These are phyloP conservation scores for Glycine soja DNA, from an alignment of 306 rosid species.

Conservation along the genomic window DNA sequence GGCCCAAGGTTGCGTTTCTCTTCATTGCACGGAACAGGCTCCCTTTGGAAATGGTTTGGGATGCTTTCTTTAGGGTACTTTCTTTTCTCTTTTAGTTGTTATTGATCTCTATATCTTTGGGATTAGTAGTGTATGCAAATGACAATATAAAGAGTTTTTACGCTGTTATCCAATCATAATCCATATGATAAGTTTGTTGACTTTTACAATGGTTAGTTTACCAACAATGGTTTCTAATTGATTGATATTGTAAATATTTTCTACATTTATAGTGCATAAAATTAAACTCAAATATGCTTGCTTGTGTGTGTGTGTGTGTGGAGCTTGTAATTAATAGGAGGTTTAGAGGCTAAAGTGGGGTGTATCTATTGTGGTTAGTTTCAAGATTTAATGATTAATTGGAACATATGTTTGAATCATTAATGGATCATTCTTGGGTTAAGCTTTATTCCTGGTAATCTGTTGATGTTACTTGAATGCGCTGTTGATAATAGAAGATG, in stretches of 20 bases:
- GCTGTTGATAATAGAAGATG: slow-evolving; percentile 19
- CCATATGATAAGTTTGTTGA: background rate
- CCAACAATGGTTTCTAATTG: background rate
- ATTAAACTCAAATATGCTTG: background rate
- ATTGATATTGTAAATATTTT: background rate
- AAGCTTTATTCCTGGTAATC: slow-evolving; percentile 9
- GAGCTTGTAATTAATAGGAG: slow-evolving; percentile 34
- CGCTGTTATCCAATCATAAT: background rate
- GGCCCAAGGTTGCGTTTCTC: slow-evolving; percentile 87
- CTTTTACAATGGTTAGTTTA: background rate
- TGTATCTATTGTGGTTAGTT: slow-evolving; percentile 1
- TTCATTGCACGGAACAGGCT: slow-evolving; percentile 93
- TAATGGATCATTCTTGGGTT: slow-evolving; percentile 5
- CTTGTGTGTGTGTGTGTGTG: background rate
- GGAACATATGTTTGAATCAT: slow-evolving; percentile 25
- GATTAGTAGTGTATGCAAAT: background rate
- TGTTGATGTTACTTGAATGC: slow-evolving; percentile 28
- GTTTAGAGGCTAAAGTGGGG: slow-evolving; percentile 17
- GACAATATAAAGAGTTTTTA: background rate
- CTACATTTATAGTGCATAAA: background rate
- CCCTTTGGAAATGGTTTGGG: slow-evolving; percentile 92
- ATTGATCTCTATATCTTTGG: background rate
- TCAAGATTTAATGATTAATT: slow-evolving; percentile 19
- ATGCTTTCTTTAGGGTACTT: slow-evolving; percentile 78
- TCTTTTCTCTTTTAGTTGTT: background rate